Evolutionary conservation across 805 yeast genomes (phyloP).

Genomic region (Maudiozyma turicensis): DNA sequence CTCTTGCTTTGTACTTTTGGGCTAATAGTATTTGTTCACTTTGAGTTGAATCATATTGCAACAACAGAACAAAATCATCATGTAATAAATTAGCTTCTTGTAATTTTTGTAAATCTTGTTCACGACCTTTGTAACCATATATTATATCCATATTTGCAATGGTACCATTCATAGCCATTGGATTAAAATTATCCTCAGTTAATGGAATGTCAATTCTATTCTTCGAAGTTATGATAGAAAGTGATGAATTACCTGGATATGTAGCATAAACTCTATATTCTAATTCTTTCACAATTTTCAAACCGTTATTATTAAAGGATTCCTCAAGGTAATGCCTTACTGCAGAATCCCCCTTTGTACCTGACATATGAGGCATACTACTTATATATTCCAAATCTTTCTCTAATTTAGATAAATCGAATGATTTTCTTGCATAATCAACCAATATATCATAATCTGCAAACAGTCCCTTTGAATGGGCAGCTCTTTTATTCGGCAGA

Average conservation of each 20-base stretch:
- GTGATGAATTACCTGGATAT: conserved; percentile 33
- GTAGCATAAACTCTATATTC: conserved; percentile 52
- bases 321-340: conserved; percentile 56
- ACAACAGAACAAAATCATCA: conserved; percentile 44
- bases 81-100: conserved; percentile 31
- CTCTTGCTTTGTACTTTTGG: conserved; percentile 46
- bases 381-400: conserved; percentile 63
- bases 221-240: background rate
- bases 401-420: conserved; percentile 50
- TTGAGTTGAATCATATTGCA: conserved; percentile 47
- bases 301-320: conserved; percentile 48
- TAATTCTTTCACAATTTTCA: conserved; percentile 33
- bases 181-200: conserved; percentile 46
- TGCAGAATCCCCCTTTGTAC: conserved; percentile 76
- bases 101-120: conserved; percentile 41
- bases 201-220: conserved; percentile 16
- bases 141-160: conserved; percentile 40
- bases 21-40: conserved; percentile 49
- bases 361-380: conserved; percentile 78
- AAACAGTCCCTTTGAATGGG: conserved; percentile 45
- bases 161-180: conserved; percentile 53
- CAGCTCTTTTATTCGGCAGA: conserved; percentile 35
- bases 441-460: conserved; percentile 48
- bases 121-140: conserved; percentile 60
- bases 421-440: conserved; percentile 38